These are phyloP conservation scores for Penicillium bovifimosum DNA, from an alignment of 495 filamentous ascomycete species.

Conservation along the genomic window DNA sequence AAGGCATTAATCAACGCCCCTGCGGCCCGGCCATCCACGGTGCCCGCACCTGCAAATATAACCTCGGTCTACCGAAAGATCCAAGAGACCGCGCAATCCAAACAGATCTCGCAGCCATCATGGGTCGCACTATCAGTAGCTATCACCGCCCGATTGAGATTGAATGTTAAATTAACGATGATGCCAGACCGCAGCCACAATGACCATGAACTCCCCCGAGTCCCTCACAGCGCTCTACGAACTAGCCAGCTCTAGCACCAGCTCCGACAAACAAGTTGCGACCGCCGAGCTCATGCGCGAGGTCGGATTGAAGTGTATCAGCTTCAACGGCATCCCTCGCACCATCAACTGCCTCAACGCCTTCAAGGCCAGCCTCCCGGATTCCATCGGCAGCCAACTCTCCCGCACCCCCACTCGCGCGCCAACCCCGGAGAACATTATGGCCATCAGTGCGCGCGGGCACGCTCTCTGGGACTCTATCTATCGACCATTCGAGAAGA, in stretches of 20 bases:
- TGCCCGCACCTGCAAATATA: constrained; percentile 58
- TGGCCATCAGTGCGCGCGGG: constrained; percentile 49
- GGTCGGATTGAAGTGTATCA: constrained; percentile 75
- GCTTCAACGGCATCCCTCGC: constrained; percentile 77
- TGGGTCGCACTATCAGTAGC: constrained; percentile 63
- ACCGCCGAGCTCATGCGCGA: constrained; percentile 73
- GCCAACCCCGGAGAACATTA: constrained; percentile 40
- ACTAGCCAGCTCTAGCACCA: constrained; percentile 39
- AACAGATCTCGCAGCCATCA: constrained; percentile 52
- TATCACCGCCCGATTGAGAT: neutral
- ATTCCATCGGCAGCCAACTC: constrained; percentile 12
- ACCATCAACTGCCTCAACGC: constrained; percentile 71
- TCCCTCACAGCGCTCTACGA: constrained; percentile 52
- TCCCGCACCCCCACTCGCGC: constrained; percentile 19
- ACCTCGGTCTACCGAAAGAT: constrained; percentile 55
- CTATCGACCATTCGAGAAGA: constrained; percentile 64
- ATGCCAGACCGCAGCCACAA: constrained; percentile 60
- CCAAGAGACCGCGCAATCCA: constrained; percentile 45
- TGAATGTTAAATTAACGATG: neutral
- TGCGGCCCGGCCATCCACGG: constrained; percentile 58
- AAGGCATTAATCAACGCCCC: constrained; percentile 69
- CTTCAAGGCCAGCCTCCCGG: constrained; percentile 54
- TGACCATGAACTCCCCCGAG: constrained; percentile 69
- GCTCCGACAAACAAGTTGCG: constrained; percentile 36
- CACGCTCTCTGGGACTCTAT: constrained; percentile 63